Base-by-base conservation (phyloP, 495 filamentous ascomycete genomes). In the Penicillium roqueforti region DNA sequence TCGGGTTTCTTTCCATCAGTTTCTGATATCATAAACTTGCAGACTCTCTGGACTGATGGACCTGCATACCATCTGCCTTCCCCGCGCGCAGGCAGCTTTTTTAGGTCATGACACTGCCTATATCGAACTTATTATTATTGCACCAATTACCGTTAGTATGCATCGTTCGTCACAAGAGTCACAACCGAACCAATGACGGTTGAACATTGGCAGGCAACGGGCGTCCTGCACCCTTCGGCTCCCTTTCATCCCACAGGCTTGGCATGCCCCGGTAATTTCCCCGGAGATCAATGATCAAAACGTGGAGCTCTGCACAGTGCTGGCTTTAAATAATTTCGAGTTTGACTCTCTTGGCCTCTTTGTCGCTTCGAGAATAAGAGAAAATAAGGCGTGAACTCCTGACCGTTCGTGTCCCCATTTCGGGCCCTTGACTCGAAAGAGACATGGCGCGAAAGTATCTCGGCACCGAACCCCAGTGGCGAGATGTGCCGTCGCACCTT, bases 391-490 rank as follows among this genome's bases (percentile, higher is more conserved):
- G 22, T 19, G 25, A 20, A 39, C 11, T 25, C 5, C 53, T 48
- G 34, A 22, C 51, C 51, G 54, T 23, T 31, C 25, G 32, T 23
- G 16, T 36, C 36, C 34, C 42, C 53, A 40, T 40, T 44, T 57
- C 62, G 59, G 62, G 43, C 49, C 53, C 59, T 59, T 65, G 38
- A 42, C 62, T 53, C 4, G 39, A 65, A 62, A 18, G 14, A 49
- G 59, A 43, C 43, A 65, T 53, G 44, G 51, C 41, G 61, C 22
- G 18, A 44, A 31, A 46, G 22, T 22, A 20, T 38, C 61, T 59
- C 47, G 56, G 59, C 53, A 47, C 49, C 31, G 19, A 32, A 20
- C 18, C n/a, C 42, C 31, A 37, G 36, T 51, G 47, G 54, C 54
- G 36, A 56, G 55, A 18, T 37, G 13, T n/a, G n/a, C n/a, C n/a